phyloP scores from a whole-genome alignment of 371 early-diverging fungal genomes.

The Mucor velutinosus region DNA sequence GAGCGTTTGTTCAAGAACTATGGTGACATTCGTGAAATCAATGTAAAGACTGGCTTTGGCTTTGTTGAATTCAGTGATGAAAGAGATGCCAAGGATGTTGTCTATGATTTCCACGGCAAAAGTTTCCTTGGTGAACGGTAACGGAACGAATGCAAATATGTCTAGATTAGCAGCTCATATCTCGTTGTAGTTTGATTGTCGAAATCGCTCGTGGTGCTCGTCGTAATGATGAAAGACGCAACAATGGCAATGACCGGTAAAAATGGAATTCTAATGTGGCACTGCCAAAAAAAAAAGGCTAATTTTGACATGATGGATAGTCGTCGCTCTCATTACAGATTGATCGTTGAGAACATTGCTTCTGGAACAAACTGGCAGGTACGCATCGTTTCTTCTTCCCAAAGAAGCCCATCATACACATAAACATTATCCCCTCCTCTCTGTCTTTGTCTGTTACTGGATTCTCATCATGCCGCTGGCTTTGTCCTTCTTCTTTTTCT shows the following conservation, averaged over 20 bases:
- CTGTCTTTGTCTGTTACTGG: constrained; percentile 20
- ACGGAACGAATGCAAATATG: background rate
- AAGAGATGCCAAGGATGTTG: constrained; percentile 78
- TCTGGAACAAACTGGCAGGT: constrained; percentile 83
- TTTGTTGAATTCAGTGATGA: constrained; percentile 77
- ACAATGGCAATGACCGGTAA: constrained; percentile 41
- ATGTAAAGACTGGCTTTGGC: constrained; percentile 75
- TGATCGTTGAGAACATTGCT: constrained; percentile 74
- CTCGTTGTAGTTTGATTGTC: constrained; percentile 62
- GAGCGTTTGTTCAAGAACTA: constrained; percentile 69
- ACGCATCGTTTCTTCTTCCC: constrained; percentile 39
- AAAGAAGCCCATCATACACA: background rate
- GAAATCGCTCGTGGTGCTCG: constrained; percentile 74
- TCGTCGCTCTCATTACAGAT: constrained; percentile 63
- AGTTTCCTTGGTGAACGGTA: constrained; percentile 80
- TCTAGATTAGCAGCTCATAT: background rate
- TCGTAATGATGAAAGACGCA: constrained; percentile 52
- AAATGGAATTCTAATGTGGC: background rate
- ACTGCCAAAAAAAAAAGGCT: background rate
- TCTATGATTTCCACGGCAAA: constrained; percentile 70
- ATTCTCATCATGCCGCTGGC: constrained; percentile 26
- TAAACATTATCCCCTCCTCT: constrained; percentile 13
- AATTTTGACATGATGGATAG: constrained; percentile 16
- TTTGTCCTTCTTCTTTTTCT: constrained; percentile 20
- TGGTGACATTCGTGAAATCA: constrained; percentile 75